These are phyloP conservation scores for Eimeria falciformis DNA, from an alignment of 169 alveolate species.

Conservation along the genomic window DNA sequence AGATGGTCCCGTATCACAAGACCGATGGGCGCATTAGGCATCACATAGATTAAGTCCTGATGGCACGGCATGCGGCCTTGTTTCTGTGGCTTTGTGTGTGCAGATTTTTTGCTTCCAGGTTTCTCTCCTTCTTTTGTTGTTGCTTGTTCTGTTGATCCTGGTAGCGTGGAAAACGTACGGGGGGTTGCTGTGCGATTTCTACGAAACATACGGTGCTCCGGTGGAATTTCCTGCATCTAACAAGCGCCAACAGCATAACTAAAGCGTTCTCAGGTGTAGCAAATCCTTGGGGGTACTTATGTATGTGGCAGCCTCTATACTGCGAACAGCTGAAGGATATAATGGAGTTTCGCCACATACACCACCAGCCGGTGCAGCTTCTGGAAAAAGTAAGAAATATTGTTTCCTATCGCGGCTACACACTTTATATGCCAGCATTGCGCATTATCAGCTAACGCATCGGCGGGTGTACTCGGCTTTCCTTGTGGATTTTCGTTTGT, in stretches of 20 bases:
- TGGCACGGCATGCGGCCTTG: background rate
- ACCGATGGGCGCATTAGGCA: background rate
- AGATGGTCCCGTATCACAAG: no score
- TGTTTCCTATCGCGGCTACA: no score
- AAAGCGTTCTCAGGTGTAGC: no score
- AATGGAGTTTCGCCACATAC: no score
- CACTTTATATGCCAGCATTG: no score
- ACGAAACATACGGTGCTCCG: slow-evolving; percentile 63
- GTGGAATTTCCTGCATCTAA: slow-evolving; percentile 26
- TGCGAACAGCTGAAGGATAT: no score
- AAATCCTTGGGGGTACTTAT: no score
- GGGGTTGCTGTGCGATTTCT: slow-evolving; percentile 57
- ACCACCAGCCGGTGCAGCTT: no score
- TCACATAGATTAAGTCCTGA: background rate
- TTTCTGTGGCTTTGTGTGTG: slow-evolving; percentile 34
- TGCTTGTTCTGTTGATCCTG: slow-evolving; percentile 57
- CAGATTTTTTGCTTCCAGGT: slow-evolving; percentile 70
- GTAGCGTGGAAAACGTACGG: slow-evolving; percentile 67
- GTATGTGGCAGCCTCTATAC: no score
- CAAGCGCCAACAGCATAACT: no score
- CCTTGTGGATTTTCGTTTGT: background rate
- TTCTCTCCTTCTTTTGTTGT: slow-evolving; percentile 21
- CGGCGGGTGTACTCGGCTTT: background rate
- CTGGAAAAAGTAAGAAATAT: no score
- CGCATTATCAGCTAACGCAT: no score